Evolutionary conservation across 345 rosid species (phyloP).

Genomic region (Ailanthus altissimus): DNA sequence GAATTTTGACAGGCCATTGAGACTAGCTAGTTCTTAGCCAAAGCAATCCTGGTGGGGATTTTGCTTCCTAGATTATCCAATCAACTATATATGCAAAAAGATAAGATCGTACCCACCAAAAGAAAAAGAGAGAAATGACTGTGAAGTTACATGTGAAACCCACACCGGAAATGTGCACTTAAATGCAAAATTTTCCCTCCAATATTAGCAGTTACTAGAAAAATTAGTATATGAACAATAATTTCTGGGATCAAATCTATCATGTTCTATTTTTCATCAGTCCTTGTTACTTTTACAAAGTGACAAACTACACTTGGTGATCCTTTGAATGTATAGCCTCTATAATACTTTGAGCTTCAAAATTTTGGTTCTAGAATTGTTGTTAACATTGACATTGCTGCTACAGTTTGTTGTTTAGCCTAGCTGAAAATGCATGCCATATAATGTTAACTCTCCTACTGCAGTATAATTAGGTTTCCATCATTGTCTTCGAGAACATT

Average conservation of each 20-base stretch:
- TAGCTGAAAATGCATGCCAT: not conserved
- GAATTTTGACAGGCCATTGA: not conserved
- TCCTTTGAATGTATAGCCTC: too few species aligned
- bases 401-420: not conserved
- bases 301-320: not conserved
- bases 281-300: slow-evolving; percentile 3
- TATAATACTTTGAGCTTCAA: not conserved
- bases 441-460: not conserved
- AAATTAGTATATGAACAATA: not conserved
- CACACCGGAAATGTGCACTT: not conserved
- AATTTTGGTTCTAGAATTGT: not conserved
- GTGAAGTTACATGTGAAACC: not conserved
- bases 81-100: slow-evolving; percentile 7
- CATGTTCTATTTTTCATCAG: not conserved
- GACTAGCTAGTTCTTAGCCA: not conserved
- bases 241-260: not conserved
- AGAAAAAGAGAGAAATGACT: not conserved
- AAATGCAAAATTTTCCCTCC: not conserved
- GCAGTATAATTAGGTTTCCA: slow-evolving; percentile 21
- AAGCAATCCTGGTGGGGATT: not conserved
- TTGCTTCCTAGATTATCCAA: not conserved
- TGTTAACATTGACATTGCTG: slow-evolving; percentile 4
- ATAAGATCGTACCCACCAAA: not conserved
- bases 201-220: not conserved
- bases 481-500: slow-evolving; percentile 26